phyloP scores from a whole-genome alignment of 257 asterid genomes.

The Nicotiana tabacum region DNA sequence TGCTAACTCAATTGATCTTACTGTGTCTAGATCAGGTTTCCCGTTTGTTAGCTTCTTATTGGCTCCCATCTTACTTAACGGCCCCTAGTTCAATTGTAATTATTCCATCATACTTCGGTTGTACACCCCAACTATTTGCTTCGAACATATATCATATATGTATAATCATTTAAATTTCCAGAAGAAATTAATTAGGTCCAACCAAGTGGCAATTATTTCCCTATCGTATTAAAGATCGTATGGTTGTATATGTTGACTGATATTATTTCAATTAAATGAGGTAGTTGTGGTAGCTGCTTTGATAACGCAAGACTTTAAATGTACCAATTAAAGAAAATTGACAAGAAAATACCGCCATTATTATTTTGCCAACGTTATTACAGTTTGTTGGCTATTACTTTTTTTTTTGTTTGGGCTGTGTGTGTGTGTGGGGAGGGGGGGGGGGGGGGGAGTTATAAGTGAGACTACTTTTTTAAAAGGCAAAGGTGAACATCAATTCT shows the following conservation, averaged over 20 bases:
- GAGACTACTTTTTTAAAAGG: neutral
- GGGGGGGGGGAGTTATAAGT: too few species aligned
- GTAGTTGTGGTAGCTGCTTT: neutral
- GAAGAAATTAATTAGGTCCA: neutral
- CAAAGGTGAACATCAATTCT: neutral
- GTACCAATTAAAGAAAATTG: neutral
- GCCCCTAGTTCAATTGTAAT: too few species aligned
- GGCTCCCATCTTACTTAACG: too few species aligned
- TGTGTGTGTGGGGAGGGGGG: too few species aligned
- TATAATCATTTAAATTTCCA: neutral
- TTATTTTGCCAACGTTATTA: neutral
- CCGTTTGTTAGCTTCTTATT: too few species aligned
- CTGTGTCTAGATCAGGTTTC: too few species aligned
- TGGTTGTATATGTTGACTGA: neutral
- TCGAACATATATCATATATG: neutral
- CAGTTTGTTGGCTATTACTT: neutral
- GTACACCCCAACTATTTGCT: neutral
- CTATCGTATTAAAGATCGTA: neutral
- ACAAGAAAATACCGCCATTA: neutral
- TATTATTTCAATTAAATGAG: neutral
- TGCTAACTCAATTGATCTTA: too few species aligned
- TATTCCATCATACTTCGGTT: neutral
- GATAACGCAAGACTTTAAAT: neutral
- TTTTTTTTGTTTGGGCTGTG: too few species aligned
- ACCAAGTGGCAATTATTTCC: neutral